Conservation (phyloP, 371 early-diverging fungal genomes). For the Synchytrium microbalum region DNA sequence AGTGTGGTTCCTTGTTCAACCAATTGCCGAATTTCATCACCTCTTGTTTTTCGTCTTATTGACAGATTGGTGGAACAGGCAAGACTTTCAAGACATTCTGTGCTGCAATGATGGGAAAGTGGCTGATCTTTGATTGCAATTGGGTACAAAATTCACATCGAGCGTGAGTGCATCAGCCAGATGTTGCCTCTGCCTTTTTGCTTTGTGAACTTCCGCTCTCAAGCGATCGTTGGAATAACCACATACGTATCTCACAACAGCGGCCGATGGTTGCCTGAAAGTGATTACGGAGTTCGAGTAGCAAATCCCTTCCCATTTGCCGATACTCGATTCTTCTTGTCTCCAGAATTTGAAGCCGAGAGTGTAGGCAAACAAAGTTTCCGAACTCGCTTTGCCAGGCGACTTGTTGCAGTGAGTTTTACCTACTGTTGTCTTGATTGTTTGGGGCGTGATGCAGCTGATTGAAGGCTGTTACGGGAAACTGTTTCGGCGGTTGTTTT, state of each 20-base stretch:
- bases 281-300: constrained; percentile 12
- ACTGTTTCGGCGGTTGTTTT: not conserved
- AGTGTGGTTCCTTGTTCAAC: not conserved
- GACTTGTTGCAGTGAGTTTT: not conserved
- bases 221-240: no score
- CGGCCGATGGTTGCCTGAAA: constrained; percentile 16
- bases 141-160: constrained; percentile 17
- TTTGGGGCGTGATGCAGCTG: no score
- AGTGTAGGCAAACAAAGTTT: no score
- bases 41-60: not conserved
- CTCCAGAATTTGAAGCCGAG: no score
- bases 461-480: no score
- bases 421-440: no score
- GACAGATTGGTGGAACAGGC: not conserved
- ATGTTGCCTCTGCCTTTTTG: not conserved
- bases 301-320: constrained; percentile 11
- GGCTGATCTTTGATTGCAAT: constrained; percentile 21
- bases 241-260: no score
- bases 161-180: not conserved
- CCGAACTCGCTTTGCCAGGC: constrained; percentile 6
- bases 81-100: constrained; percentile 24
- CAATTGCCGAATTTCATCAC: not conserved
- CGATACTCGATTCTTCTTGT: no score
- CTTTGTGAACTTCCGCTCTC: no score
- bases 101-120: constrained; percentile 13